A percentile compares a stretch with the other conserved stretches of the same genome.
Conservation (phyloP, 345 rosid species). For the Arabis alpina region DNA sequence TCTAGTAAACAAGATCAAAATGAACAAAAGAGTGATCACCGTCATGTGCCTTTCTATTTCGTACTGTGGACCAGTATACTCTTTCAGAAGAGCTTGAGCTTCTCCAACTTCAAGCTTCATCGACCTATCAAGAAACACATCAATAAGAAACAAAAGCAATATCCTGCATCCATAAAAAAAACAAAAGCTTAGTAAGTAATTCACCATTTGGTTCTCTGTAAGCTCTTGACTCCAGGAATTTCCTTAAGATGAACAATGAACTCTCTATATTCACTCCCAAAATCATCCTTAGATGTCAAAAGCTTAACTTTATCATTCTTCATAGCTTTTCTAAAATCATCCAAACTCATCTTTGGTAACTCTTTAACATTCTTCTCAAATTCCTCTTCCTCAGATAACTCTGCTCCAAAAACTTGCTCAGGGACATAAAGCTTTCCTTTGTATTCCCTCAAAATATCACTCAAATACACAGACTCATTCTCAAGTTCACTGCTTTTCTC, state of each 20-base stretch:
- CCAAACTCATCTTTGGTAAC: conserved; percentile 74
- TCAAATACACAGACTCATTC: conserved; percentile 65
- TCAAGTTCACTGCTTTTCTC: conserved; percentile 35
- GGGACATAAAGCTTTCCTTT: conserved; percentile 92
- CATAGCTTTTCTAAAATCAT: conserved; percentile 72
- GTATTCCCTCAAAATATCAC: conserved; percentile 74
- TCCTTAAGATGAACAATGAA: conserved; percentile 82
- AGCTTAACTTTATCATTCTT: conserved; percentile 68
- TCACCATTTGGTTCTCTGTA: conserved; percentile 92
- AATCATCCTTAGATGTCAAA: conserved; percentile 68
- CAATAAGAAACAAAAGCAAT: conserved; percentile 4
- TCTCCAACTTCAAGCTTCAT: conserved; percentile 67
- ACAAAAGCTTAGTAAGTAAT: neutral
- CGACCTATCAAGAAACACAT: conserved; percentile 56
- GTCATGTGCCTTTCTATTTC: conserved; percentile 74
- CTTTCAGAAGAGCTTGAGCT: conserved; percentile 65
- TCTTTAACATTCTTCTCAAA: conserved; percentile 64
- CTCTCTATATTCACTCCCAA: conserved; percentile 49
- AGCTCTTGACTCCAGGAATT: conserved; percentile 79
- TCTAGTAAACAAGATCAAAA: conserved; percentile 25
- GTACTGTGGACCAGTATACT: conserved; percentile 68
- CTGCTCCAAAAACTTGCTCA: conserved; percentile 75
- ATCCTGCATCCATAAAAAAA: conserved; percentile 4
- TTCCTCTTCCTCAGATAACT: conserved; percentile 75
- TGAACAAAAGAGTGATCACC: conserved; percentile 56